Base-by-base conservation (phyloP, 2,329 filamentous ascomycete genomes). In the Ophiocordyceps camponoti-saundersi region DNA sequence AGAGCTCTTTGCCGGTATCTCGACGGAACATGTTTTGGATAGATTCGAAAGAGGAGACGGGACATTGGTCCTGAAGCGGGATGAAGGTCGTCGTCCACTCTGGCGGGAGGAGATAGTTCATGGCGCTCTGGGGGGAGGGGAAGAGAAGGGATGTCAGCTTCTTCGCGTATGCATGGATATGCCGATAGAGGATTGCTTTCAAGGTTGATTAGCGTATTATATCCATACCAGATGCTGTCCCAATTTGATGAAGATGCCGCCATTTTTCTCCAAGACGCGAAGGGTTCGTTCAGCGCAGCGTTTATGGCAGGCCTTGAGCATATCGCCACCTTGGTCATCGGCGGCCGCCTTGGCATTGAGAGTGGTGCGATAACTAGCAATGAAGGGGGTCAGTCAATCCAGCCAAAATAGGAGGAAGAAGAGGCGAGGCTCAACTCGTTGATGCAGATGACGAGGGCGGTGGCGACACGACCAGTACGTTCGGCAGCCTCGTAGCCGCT, bases 61-160 rank as follows among this genome's bases (percentile, higher is more conserved):
- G 92, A 59, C 92, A 98, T 65, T 84, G 84, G 67, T 98, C 93
- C 65, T 98, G 92, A 22, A 98, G 71, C 0, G 92, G 92, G 53
- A 98, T 83, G 60, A 98, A 98, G 0, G 92, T 96, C 32, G 82
- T 82, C 30, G 88, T 95, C 89, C 90, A 96, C 65, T 96, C 90
- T 45, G 75, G 66, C 2, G 90, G 90, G 11, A 96, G 73, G 11
- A 96, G 74, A 61, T 96, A 96, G 59, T 92, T 93, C 84, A 96
- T 85, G 52, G 87, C 90, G 62, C 87, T 95, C 77, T 81, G 52
- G 26, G 3, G 34, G 8, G 50, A 59, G 12, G 4, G 21, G 36
- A 7, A n/a, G 2, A 15, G 8, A 34, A 15, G 32, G 29, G 20
- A 8, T 34, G 53, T 66, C 49, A 61, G 57, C 44, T 36, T 20